Evolutionary conservation across 2,329 filamentous ascomycete genomes (phyloP), one percentile per base, ranked within the genome.

Genomic region (Fusarium virguliforme): DNA sequence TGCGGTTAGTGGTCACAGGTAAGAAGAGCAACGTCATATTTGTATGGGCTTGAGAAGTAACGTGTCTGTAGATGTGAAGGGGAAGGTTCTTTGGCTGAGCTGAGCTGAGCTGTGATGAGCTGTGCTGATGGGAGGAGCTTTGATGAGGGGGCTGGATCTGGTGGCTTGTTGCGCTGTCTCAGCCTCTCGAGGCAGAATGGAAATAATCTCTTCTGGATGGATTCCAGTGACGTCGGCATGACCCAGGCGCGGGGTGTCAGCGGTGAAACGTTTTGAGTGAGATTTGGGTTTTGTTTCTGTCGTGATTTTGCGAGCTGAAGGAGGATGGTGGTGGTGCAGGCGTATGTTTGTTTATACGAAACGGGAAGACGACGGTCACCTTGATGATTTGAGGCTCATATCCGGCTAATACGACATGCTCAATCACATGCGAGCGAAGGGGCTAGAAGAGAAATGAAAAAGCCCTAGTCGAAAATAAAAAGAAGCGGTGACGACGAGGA

Each of bases 131-230:
- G 8, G 43, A 48, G 43, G 38, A 48, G 51, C 57, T 56, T 46
- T 41, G 37, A 28, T 41, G 59, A 50, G 56, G 35, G 18, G 35
- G 64, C 50, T 34, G 64, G 40, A 57, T 26, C 64, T 43, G 55
- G 70, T 71, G 67, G 61, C 41, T 64, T 68, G 61, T 32, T 57
- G 64, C 56, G 61, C 13, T 61, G 67, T 64, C 61, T 72, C 68
- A 70, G 61, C 65, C 67, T 50, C 32, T 60, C 35, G 41, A 68
- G 63, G 60, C 28, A 55, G 50, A 40, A 55, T 34, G 32, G 30
- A 38, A 38, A 53, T 38, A 35, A 55, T 30, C 22, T 34, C n/a
- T 53, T 28, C 6, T 34, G n/a, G n/a, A 9, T 32, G 41, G 67
- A 71, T 72, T 66, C 64, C 61, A 63, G 70, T 66, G 55, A 73